Conservation (phyloP, 352 stramenopile species). For the Aphanomyces invadans region DNA sequence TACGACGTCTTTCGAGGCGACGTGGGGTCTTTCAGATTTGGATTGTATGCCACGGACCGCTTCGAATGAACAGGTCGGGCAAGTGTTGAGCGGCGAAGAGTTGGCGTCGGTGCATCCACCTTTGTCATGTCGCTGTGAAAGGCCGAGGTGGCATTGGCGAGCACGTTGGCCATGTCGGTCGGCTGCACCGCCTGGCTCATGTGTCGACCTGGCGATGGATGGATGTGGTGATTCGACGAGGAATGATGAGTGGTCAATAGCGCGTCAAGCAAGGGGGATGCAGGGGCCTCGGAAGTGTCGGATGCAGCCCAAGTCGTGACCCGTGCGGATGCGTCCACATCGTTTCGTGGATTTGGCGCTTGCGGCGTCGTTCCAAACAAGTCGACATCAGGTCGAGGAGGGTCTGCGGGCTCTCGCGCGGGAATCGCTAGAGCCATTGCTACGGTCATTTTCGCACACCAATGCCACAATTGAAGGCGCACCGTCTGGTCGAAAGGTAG, state of each 20-base stretch:
- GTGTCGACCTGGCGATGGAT: background rate
- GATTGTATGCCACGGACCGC: background rate
- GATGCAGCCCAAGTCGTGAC: too few relatives aligned
- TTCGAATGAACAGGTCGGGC: background rate
- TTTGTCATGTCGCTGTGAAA: background rate
- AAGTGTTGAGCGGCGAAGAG: background rate
- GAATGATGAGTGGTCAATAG: too few relatives aligned
- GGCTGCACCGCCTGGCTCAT: background rate
- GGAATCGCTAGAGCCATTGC: too few relatives aligned
- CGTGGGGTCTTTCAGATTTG: background rate
- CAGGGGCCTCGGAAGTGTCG: too few relatives aligned
- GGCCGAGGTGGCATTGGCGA: background rate
- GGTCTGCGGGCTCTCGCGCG: too few relatives aligned
- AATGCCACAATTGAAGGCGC: too few relatives aligned
- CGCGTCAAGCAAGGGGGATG: too few relatives aligned
- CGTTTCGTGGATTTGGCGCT: too few relatives aligned
- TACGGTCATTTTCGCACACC: too few relatives aligned
- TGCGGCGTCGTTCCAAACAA: too few relatives aligned
- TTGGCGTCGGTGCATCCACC: background rate
- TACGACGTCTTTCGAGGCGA: background rate
- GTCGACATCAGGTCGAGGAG: too few relatives aligned
- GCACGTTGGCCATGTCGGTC: slow-evolving; percentile 1
- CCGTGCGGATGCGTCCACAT: too few relatives aligned
- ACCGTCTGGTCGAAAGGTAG: background rate
- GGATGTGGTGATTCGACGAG: background rate